Evolutionary conservation across 2,329 filamentous ascomycete genomes (phyloP).

Genomic region (Pseudofabraea citricarpa): DNA sequence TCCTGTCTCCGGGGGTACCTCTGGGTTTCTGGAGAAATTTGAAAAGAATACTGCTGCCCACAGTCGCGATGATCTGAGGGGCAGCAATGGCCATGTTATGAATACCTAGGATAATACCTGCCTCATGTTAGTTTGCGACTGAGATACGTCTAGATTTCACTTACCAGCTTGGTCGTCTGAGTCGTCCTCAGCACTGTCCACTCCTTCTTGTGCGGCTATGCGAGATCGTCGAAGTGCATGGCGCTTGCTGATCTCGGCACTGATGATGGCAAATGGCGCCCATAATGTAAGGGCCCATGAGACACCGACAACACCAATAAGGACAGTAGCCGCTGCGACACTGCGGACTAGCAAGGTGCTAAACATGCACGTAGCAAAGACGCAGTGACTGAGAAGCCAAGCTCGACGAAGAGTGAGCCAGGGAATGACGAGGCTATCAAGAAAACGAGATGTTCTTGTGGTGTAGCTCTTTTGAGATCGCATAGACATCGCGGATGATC

Average conservation of each 20-base stretch:
- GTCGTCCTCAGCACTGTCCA: slow-evolving; percentile 9
- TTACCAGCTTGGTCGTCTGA: slow-evolving; percentile 13
- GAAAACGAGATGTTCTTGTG: slow-evolving; percentile 27
- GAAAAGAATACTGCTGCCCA: slow-evolving; percentile 82
- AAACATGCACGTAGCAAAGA: slow-evolving; percentile 79
- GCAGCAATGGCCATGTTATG: slow-evolving; percentile 94
- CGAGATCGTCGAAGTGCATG: slow-evolving; percentile 60
- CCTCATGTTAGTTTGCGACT: slow-evolving; percentile 14
- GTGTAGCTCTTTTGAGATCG: slow-evolving; percentile 20
- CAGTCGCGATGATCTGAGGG: slow-evolving; percentile 85
- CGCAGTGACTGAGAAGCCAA: slow-evolving; percentile 80
- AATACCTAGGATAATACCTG: slow-evolving; percentile 79
- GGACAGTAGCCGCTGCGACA: slow-evolving; percentile 65
- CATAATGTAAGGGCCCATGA: slow-evolving; percentile 27
- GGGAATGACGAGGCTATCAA: slow-evolving; percentile 67
- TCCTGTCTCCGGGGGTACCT: slow-evolving; percentile 78
- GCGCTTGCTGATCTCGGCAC: slow-evolving; percentile 81
- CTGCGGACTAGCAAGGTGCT: slow-evolving; percentile 74
- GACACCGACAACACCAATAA: slow-evolving; percentile 72
- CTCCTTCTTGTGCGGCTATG: slow-evolving; percentile 9
- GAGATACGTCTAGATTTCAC: neutral
- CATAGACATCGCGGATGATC: slow-evolving; percentile 24
- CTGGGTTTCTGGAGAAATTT: slow-evolving; percentile 81
- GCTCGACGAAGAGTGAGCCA: slow-evolving; percentile 82
- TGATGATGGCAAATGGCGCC: slow-evolving; percentile 59